Conservation (phyloP, 805 yeast species). For the Sugiyamaella americana region DNA sequence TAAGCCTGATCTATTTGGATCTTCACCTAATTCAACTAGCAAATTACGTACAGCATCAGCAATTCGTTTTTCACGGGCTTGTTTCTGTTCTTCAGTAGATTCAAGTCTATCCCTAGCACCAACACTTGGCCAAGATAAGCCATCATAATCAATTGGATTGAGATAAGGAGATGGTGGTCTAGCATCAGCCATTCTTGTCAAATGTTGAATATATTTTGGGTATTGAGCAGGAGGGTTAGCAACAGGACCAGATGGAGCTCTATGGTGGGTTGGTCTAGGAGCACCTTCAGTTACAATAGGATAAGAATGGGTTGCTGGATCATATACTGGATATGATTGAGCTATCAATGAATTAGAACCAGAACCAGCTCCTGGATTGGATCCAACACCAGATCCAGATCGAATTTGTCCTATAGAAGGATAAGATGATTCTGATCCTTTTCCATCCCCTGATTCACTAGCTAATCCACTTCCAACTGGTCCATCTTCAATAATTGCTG, state of each 20-base stretch:
- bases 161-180: constrained; percentile 72
- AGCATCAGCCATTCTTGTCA: constrained; percentile 20
- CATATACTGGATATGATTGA: too few relatives aligned
- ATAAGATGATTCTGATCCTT: not conserved
- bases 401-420: not conserved
- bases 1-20: constrained; percentile 79
- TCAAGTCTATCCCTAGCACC: constrained; percentile 79
- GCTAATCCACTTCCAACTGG: too few relatives aligned
- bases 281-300: too few relatives aligned
- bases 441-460: not conserved
- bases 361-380: too few relatives aligned
- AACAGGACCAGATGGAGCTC: constrained; percentile 16
- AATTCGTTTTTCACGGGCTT: constrained; percentile 64
- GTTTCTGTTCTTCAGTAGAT: constrained; percentile 58
- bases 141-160: constrained; percentile 80
- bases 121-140: constrained; percentile 86
- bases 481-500: not conserved
- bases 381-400: too few relatives aligned
- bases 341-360: too few relatives aligned
- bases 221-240: constrained; percentile 19
- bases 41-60: constrained; percentile 74
- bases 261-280: constrained; percentile 7
- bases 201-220: constrained; percentile 21
- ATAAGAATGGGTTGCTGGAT: too few relatives aligned
- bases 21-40: constrained; percentile 85